Evolutionary conservation across 169 alveolate genomes (phyloP), one percentile per base, ranked within the genome.

Genomic region (Besnoitia besnoiti): DNA sequence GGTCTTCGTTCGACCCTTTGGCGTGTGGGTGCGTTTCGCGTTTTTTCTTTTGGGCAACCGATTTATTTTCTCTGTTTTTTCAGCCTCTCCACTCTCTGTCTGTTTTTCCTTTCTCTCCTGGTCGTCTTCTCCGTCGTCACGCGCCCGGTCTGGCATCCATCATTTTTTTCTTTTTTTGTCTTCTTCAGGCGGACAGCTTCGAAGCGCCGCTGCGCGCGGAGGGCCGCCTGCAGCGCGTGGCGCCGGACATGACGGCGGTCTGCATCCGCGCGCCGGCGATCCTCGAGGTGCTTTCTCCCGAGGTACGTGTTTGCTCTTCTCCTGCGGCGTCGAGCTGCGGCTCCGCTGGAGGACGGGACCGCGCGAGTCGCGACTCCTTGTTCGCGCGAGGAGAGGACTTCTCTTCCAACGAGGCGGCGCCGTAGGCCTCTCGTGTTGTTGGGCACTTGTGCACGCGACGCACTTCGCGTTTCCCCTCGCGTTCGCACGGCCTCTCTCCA

Each of bases 201-300:
- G 87, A 77, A 35, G 87, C 87, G 49, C 87, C 87, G 1, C 30
- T 77, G 87, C 87, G 87, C 7, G 7, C 27, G 12, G 87, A 0
- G 16, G 87, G 87, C 35, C 10, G 87, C 10, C 87, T 77, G 40
- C 55, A 44, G 59, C 14, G 8, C 61, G 55, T 39, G 61, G 49
- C 61, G 12, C n/a, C 35, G 4, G 87, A 55, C 49, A 19, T 77
- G 87, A 0, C 21, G 55, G 87, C 87, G 10, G 47, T 77, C 39
- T 77, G 87, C 59, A 77, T 77, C 8, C 87, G 87, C 10, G 87
- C 87, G 37, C 87, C 87, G 0, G 87, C 87, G 14, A 77, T 77
- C 33, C 37, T 77, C 39, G 40, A 77, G 8, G 55, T 44, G 4
- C 47, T 39, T 4, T 75, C 85, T 10, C 61, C 49, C 8, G 59